Percentiles rank a stretch among this genome's conserved stretches.
Evolutionary conservation across 108 stramenopile species (phyloP).

Genomic region (Cyclotella choctawhatcheeana): DNA sequence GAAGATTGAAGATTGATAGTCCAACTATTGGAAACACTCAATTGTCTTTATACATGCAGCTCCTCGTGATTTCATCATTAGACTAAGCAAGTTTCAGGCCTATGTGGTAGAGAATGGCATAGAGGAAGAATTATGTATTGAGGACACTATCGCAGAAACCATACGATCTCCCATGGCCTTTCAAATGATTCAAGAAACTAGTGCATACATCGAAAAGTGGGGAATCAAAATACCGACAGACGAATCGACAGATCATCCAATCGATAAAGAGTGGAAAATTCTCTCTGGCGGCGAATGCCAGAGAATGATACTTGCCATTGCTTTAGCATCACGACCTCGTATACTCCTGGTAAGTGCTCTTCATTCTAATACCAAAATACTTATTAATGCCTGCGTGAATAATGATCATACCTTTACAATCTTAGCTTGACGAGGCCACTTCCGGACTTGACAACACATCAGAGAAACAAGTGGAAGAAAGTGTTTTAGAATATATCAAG

Average conservation of each 20-base stretch:
- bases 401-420: not conserved
- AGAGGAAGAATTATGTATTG: not conserved
- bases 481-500: conserved; percentile 44
- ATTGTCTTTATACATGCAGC: not conserved
- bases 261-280: conserved; percentile 71
- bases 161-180: conserved; percentile 20
- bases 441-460: conserved; percentile 36
- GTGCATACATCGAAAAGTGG: conserved; percentile 44
- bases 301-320: conserved; percentile 76
- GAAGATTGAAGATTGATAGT: not conserved
- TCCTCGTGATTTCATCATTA: conserved; percentile 8
- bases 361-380: not conserved
- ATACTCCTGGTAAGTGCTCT: conserved; percentile 6
- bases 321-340: conserved; percentile 60
- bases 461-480: conserved; percentile 41
- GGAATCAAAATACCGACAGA: conserved; percentile 26
- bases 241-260: conserved; percentile 1
- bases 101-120: not conserved
- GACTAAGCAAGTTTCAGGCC: conserved; percentile 4
- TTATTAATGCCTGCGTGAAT: not conserved
- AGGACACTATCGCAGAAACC: conserved; percentile 21
- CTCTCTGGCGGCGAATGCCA: conserved; percentile 90
- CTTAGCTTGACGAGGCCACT: conserved; percentile 35
- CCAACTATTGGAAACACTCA: not conserved
- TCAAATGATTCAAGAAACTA: conserved; percentile 36